These are phyloP conservation scores for Exophiala oligosperma DNA, from an alignment of 2,329 filamentous ascomycete genomes.

Conservation along the genomic window DNA sequence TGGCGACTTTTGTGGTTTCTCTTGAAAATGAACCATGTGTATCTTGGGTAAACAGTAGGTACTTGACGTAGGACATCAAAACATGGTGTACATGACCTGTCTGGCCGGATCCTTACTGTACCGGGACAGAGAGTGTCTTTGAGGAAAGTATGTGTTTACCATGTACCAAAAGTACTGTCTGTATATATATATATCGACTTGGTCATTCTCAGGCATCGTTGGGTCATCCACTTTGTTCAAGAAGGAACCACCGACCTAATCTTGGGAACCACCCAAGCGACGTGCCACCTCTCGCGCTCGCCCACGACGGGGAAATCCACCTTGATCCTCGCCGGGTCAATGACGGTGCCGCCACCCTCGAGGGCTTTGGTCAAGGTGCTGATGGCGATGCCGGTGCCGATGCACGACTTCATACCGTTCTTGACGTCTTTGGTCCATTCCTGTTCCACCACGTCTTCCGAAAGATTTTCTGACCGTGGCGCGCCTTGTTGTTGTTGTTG, in stretches of 20 bases:
- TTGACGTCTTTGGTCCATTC: slow-evolving; percentile 63
- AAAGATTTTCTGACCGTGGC: not conserved
- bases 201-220: no score
- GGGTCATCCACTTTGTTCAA: no score
- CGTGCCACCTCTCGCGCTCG: slow-evolving; percentile 44
- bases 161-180: no score
- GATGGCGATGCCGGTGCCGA: slow-evolving; percentile 67
- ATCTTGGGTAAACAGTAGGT: no score
- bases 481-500: not conserved
- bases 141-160: no score
- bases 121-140: no score
- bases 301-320: slow-evolving; percentile 30
- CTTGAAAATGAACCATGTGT: no score
- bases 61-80: no score
- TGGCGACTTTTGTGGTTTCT: no score
- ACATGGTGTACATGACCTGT: not conserved
- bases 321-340: slow-evolving; percentile 8
- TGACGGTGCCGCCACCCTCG: slow-evolving; percentile 28
- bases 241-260: slow-evolving; percentile 20
- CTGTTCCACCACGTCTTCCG: slow-evolving; percentile 50
- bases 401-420: slow-evolving; percentile 67
- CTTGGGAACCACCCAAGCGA: slow-evolving; percentile 47
- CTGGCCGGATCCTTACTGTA: not conserved
- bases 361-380: slow-evolving; percentile 60
- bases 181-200: no score